Evolutionary conservation across 2,329 filamentous ascomycete genomes (phyloP), one percentile per base, ranked within the genome.

Genomic region (Thielaviopsis ethacetica): DNA sequence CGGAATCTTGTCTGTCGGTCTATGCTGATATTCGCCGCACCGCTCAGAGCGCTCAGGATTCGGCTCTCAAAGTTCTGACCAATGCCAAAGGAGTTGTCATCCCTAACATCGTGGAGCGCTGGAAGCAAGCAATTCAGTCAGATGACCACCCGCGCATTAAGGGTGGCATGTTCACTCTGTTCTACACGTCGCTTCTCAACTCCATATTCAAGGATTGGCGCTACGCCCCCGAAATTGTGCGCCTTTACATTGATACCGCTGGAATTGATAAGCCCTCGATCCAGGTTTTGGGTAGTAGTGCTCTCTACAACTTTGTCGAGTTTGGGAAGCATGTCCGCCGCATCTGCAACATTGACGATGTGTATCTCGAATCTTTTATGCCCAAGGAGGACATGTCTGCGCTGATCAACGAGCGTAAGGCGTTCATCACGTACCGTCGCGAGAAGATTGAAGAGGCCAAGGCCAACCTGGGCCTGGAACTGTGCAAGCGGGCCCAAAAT

Each of bases 1-100:
- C 91, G 5, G 81, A 94, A 65, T 96, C 91, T 0, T 90, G 87
- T 63, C 84, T 95, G 2, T 97, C 91, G 0, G 75, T 88, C 4
- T 98, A 98, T 68, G 93, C 93, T 0, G 93, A 98, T 68, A 93
- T 97, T 56, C 86, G 94, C n/a, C 81, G 91, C 34, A 91, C 91
- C 57, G 93, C 93, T 2, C 93, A 98, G 69, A 86, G 84, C 62
- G 89, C 93, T 0, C 86, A 89, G 59, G 94, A 98, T 69, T 94
- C 93, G 0, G 93, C 93, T 0, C 79, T 97, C 34, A 96, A 95
- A 72, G 86, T 87, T 27, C 79, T 98, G 13, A 86, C 95, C 64
- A 93, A 91, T 1, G 88, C 90, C 22, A 84, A 91, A 59, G 85
- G 90, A 1, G 76, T 97, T 5, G 87, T 98, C 50, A 94, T 98